Conservation (phyloP, 1,139 yeast species). For the Nakaseomyces nivariensis region DNA sequence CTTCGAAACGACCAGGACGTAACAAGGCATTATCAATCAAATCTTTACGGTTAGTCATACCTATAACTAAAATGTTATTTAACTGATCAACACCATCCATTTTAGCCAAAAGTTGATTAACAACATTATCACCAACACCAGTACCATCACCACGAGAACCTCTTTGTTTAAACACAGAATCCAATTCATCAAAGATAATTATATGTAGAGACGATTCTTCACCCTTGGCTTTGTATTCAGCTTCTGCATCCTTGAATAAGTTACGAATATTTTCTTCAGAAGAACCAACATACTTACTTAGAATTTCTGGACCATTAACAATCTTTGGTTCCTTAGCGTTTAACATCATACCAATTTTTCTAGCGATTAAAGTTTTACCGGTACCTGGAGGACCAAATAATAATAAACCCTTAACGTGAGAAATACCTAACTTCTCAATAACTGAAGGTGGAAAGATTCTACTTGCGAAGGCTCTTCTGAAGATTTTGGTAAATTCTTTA, state of each 20-base stretch:
- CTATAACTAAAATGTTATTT: slow-evolving; percentile 88
- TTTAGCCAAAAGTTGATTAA: slow-evolving; percentile 89
- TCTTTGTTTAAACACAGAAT: slow-evolving; percentile 96
- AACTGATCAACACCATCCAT: slow-evolving; percentile 99
- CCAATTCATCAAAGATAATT: slow-evolving; percentile 93
- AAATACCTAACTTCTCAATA: slow-evolving; percentile 82
- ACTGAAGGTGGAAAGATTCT: slow-evolving; percentile 92
- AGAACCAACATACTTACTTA: slow-evolving; percentile 93
- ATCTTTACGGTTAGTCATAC: slow-evolving; percentile 96
- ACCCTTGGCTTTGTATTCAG: slow-evolving; percentile 85
- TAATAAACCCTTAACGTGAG: slow-evolving; percentile 88
- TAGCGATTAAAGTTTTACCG: slow-evolving; percentile 94
- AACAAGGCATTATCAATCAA: slow-evolving; percentile 85
- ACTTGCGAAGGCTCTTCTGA: slow-evolving; percentile 94
- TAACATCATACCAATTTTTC: slow-evolving; percentile 93
- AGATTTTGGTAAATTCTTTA: slow-evolving; percentile 82
- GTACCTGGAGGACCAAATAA: slow-evolving; percentile 98
- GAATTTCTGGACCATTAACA: slow-evolving; percentile 97
- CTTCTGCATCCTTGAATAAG: slow-evolving; percentile 92
- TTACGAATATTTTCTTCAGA: slow-evolving; percentile 95
- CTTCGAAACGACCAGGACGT: slow-evolving; percentile 98
- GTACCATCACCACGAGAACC: slow-evolving; percentile 96
- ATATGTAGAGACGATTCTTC: slow-evolving; percentile 89
- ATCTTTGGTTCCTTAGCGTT: slow-evolving; percentile 97
- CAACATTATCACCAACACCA: slow-evolving; percentile 98